Conservation (phyloP, 2,329 filamentous ascomycete species). For the Ophiocordyceps robertsii region DNA sequence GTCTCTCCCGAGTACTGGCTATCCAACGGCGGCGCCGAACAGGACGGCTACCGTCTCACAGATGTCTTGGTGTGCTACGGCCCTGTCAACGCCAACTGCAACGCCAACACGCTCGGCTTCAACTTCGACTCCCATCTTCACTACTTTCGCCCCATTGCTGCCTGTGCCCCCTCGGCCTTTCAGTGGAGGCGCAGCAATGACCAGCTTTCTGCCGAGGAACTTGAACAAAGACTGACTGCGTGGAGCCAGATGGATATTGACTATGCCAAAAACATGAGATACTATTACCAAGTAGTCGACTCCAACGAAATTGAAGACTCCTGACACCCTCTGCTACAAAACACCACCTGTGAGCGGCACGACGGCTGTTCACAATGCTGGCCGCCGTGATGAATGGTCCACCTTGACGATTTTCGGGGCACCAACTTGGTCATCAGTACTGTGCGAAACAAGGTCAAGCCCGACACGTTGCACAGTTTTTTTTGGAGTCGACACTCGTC, state of each 20-base stretch:
- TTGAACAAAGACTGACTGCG: constrained; percentile 22
- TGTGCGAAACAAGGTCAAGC: no score
- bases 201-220: constrained; percentile 19
- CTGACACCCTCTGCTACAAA: neutral
- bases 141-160: constrained; percentile 33
- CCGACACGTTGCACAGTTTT: no score
- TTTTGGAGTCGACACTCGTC: no score
- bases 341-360: no score
- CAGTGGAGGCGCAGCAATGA: constrained; percentile 12
- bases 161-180: constrained; percentile 19
- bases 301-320: neutral
- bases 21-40: constrained; percentile 17
- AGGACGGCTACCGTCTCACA: constrained; percentile 20
- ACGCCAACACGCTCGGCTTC: constrained; percentile 32
- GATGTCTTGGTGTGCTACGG: constrained; percentile 36
- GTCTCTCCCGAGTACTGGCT: constrained; percentile 60
- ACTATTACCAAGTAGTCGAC: neutral
- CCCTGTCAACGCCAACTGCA: constrained; percentile 32
- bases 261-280: constrained; percentile 9
- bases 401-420: no score
- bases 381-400: no score
- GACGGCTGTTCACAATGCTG: no score
- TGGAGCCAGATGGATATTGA: constrained; percentile 22
- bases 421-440: no score
- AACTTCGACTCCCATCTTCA: constrained; percentile 29